Conservation (phyloP, 805 yeast genomes). For the Ogataea haglerorum region DNA sequence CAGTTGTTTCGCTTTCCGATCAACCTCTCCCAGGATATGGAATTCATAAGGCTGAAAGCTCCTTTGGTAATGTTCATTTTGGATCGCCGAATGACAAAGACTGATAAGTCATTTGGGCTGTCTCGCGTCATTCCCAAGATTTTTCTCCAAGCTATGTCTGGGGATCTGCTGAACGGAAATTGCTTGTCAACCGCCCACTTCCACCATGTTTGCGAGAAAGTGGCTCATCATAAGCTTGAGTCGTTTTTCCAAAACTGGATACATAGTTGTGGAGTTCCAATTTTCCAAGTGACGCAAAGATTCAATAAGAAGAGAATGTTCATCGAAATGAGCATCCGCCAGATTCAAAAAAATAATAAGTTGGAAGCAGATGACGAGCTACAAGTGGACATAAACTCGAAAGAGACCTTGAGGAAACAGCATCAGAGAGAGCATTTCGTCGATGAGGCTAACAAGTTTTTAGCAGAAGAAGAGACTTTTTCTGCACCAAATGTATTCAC, state of each 20-base stretch:
- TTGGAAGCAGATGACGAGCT: conserved; percentile 18
- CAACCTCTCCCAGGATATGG: conserved; percentile 50
- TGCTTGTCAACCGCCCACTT: conserved; percentile 78
- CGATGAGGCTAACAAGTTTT: conserved; percentile 40
- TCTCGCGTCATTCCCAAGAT: conserved; percentile 88
- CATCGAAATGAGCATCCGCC: conserved; percentile 91
- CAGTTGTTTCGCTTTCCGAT: conserved; percentile 69
- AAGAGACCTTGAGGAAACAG: conserved; percentile 15
- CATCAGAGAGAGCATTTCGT: conserved; percentile 39
- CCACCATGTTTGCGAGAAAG: conserved; percentile 92
- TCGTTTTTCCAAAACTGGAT: conserved; percentile 93
- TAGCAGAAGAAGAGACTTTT: conserved; percentile 43
- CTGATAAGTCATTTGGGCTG: conserved; percentile 90
- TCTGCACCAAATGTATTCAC: conserved; percentile 55
- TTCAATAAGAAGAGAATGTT: conserved; percentile 93
- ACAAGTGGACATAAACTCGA: conserved; percentile 10
- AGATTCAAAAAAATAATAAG: conserved; percentile 64
- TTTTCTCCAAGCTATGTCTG: conserved; percentile 92
- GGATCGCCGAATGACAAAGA: conserved; percentile 91
- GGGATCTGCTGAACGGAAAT: conserved; percentile 76
- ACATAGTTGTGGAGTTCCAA: conserved; percentile 82
- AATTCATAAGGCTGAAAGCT: conserved; percentile 72
- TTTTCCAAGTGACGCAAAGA: conserved; percentile 81
- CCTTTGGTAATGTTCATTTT: conserved; percentile 82
- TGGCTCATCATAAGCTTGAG: conserved; percentile 80